Conservation (phyloP, 768 basidiomycete genomes). For the Stropharia rugosoannulata region DNA sequence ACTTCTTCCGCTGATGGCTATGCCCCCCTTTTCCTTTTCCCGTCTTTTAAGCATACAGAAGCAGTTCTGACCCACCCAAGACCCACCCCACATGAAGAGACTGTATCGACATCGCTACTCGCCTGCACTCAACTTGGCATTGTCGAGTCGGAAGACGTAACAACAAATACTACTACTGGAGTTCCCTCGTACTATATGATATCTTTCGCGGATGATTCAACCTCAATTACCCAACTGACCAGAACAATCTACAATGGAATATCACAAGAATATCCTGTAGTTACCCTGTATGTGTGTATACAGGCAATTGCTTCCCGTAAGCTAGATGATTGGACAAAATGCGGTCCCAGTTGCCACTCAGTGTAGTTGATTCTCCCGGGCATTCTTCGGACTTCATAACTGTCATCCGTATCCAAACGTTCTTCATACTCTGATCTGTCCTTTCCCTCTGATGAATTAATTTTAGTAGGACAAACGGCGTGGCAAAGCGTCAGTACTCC, state of each 20-base stretch:
- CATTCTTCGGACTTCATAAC: constrained; percentile 26
- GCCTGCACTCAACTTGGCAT: no score
- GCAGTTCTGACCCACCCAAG: no score
- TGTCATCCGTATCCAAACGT: constrained; percentile 27
- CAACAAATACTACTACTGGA: constrained; percentile 15
- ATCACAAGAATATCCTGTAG: no score
- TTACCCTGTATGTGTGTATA: constrained; percentile 35
- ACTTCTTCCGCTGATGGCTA: no score
- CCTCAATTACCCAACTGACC: constrained; percentile 30
- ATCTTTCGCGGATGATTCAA: constrained; percentile 35
- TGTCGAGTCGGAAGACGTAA: no score
- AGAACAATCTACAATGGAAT: constrained; percentile 33
- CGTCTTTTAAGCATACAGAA: no score
- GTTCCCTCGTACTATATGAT: constrained; percentile 42
- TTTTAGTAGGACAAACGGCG: constrained; percentile 26
- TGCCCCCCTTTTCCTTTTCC: no score
- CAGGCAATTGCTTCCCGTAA: background rate
- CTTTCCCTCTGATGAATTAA: no score
- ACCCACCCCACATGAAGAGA: no score
- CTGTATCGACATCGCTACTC: no score
- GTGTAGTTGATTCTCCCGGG: constrained; percentile 42
- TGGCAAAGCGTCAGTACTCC: constrained; percentile 26
- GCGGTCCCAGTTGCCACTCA: constrained; percentile 43
- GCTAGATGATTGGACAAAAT: background rate
- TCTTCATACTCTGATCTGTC: background rate